Evolutionary conservation across 441 rosid genomes (phyloP).

Genomic region (Rhodomyrtus psidioides): DNA sequence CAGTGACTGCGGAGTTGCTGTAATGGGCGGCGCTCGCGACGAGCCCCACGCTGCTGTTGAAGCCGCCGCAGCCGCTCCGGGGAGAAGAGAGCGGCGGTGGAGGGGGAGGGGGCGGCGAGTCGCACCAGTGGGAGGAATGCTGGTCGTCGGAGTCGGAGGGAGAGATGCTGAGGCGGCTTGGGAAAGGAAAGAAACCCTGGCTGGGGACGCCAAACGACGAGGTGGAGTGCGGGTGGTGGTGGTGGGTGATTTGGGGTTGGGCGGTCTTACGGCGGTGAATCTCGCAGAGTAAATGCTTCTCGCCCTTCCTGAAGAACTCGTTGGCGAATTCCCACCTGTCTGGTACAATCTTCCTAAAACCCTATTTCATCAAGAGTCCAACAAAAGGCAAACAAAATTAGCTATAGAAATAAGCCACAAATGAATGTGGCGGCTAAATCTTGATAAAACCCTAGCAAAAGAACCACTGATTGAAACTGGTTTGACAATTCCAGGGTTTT

Average conservation of each 20-base stretch:
- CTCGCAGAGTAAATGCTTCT: conserved; percentile 3
- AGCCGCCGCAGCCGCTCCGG: background rate
- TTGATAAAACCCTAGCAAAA: background rate
- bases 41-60: background rate
- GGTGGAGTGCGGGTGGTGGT: background rate
- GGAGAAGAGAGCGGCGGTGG: background rate
- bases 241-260: background rate
- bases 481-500: background rate
- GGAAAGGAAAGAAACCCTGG: background rate
- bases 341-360: conserved; percentile 1
- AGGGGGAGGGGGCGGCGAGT: background rate
- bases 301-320: conserved; percentile 4
- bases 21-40: background rate
- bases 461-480: background rate
- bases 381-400: background rate
- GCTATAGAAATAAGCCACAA: background rate
- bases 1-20: conserved; percentile 27
- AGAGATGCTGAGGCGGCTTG: background rate
- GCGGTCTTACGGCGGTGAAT: conserved; percentile 4
- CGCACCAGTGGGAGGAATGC: background rate
- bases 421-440: background rate
- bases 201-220: background rate
- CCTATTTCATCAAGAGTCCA: background rate
- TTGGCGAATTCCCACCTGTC: background rate
- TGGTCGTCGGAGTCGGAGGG: conserved; percentile 2